Evolutionary conservation across 2,329 filamentous ascomycete genomes (phyloP).

Genomic region (Fusarium acutatum): DNA sequence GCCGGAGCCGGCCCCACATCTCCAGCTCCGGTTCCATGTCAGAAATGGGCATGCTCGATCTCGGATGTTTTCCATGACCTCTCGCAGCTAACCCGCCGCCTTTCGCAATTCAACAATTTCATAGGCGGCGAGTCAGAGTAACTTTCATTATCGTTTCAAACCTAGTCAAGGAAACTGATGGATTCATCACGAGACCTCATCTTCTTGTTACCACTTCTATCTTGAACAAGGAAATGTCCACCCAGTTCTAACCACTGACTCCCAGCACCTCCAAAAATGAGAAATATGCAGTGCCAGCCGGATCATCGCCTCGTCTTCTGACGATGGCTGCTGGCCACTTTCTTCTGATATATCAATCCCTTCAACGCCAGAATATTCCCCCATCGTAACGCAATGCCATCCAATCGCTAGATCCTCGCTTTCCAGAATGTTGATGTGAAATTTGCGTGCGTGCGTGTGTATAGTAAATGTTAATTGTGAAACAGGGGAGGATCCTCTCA

Average conservation of each 20-base stretch:
- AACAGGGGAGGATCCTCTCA: neutral
- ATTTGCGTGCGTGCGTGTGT: slow-evolving; percentile 17
- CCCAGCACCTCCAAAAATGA: slow-evolving; percentile 29
- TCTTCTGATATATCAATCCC: slow-evolving; percentile 36
- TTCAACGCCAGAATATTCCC: slow-evolving; percentile 36
- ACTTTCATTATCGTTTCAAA: neutral
- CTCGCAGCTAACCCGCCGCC: neutral
- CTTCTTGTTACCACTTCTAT: slow-evolving; percentile 31
- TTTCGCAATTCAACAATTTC: neutral
- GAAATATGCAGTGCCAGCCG: slow-evolving; percentile 19
- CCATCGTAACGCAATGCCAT: slow-evolving; percentile 38
- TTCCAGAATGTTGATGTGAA: slow-evolving; percentile 39
- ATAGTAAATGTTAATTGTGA: slow-evolving; percentile 25
- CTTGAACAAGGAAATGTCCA: slow-evolving; percentile 31
- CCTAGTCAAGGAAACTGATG: neutral
- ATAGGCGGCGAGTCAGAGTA: neutral
- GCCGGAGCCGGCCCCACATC: slow-evolving; percentile 7
- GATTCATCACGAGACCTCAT: slow-evolving; percentile 19
- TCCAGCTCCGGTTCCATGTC: neutral
- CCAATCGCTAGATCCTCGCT: slow-evolving; percentile 40
- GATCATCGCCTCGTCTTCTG: neutral
- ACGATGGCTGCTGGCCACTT: neutral
- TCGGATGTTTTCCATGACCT: neutral
- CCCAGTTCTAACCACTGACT: slow-evolving; percentile 40
- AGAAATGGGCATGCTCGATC: neutral